These are phyloP conservation scores for Pleodorina starrii DNA, from an alignment of 139 green algal genomes.

Conservation along the genomic window DNA sequence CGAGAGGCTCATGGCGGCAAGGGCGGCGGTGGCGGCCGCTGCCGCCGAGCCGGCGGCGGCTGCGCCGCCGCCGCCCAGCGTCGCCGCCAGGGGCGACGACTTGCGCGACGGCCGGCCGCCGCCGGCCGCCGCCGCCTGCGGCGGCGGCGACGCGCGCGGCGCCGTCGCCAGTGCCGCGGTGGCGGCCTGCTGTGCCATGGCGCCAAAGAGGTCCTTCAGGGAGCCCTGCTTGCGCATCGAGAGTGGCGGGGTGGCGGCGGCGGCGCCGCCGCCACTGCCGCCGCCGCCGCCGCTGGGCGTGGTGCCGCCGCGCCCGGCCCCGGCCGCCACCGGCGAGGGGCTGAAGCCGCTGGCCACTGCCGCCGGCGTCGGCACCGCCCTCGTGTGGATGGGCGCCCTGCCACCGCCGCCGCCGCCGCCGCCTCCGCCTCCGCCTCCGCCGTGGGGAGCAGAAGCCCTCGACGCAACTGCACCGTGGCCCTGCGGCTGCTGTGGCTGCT, in stretches of 20 bases:
- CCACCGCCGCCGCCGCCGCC: background rate
- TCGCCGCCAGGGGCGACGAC: background rate
- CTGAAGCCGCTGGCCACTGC: constrained; percentile 1
- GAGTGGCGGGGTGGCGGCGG: background rate
- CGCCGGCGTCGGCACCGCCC: background rate
- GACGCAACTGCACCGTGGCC: no score
- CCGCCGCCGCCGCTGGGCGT: no score
- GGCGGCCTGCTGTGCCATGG: constrained; percentile 3
- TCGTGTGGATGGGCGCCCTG: background rate
- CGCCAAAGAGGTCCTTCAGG: constrained; percentile 18
- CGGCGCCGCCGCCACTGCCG: no score
- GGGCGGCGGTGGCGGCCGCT: background rate
- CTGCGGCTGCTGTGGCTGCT: no score
- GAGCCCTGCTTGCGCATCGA: constrained; percentile 12
- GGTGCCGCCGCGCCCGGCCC: no score
- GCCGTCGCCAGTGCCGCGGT: background rate
- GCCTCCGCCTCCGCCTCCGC: no score
- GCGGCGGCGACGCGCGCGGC: background rate
- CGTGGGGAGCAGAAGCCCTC: no score
- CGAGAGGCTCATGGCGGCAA: background rate
- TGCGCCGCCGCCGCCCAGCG: background rate
- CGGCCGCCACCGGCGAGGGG: background rate
- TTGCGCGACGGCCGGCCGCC: background rate
- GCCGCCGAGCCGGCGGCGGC: background rate
- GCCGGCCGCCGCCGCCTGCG: background rate